A percentile compares a stretch with the other conserved stretches of the same genome.
Evolutionary conservation across 2,329 filamentous ascomycete genomes (phyloP).

Genomic region (Chaetomium strumarium): DNA sequence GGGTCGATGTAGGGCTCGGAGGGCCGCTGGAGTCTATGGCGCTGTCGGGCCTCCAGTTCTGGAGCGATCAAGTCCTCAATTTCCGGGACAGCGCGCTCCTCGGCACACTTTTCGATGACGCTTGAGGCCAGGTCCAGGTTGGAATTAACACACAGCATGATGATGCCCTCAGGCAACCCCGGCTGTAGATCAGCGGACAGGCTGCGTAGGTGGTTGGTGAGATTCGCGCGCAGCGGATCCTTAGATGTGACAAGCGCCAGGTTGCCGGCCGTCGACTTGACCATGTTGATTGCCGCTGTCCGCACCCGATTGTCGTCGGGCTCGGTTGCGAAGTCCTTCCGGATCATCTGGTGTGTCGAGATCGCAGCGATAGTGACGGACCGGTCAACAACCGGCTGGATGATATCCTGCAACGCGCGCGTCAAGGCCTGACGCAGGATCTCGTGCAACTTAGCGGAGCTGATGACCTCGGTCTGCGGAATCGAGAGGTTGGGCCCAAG

Average conservation of each 20-base stretch:
- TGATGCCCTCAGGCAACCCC: slow-evolving; percentile 85
- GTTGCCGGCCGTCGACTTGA: slow-evolving; percentile 88
- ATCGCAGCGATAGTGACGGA: slow-evolving; percentile 98
- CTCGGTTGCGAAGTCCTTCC: slow-evolving; percentile 94
- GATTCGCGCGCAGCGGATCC: slow-evolving; percentile 91
- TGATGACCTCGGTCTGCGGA: slow-evolving; percentile 72
- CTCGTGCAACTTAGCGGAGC: slow-evolving; percentile 58
- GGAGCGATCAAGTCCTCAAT: slow-evolving; percentile 89
- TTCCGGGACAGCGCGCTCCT: slow-evolving; percentile 86
- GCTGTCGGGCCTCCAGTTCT: slow-evolving; percentile 70
- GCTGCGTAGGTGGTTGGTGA: slow-evolving; percentile 88
- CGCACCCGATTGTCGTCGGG: slow-evolving; percentile 82
- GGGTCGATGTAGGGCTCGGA: slow-evolving; percentile 81
- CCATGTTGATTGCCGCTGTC: slow-evolving; percentile 84
- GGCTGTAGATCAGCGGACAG: slow-evolving; percentile 65
- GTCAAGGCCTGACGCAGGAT: slow-evolving; percentile 85
- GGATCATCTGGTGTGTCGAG: slow-evolving; percentile 88
- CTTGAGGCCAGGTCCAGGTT: slow-evolving; percentile 90
- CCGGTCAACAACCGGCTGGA: slow-evolving; percentile 92
- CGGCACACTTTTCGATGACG: slow-evolving; percentile 92
- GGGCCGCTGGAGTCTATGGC: slow-evolving; percentile 67
- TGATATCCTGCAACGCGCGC: slow-evolving; percentile 90
- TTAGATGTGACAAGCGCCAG: slow-evolving; percentile 97
- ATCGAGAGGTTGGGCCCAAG: slow-evolving; percentile 73
- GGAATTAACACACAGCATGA: slow-evolving; percentile 98